Evolutionary conservation across 164 flowering plant species (phyloP), one percentile per base, ranked within the genome.

Genomic region (Annona squamosa): DNA sequence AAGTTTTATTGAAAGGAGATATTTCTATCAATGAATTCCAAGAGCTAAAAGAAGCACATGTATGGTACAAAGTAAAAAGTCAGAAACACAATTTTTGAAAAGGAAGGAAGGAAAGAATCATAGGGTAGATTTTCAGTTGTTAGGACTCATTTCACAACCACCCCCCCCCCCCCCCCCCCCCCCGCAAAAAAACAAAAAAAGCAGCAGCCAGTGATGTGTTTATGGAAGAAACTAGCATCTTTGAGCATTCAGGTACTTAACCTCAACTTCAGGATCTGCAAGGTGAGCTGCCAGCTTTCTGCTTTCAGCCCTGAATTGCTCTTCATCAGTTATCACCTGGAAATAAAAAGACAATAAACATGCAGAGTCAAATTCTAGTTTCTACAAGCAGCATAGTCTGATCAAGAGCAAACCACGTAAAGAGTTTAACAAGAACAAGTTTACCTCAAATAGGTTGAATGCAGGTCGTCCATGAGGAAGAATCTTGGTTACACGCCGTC

Each of bases 231-330:
- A 16, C 59, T 16, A 52, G 13, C 13, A 52, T 52, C 59, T 9
- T 52, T 52, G 59, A 9, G 59, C 59, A 9, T 52, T 52, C 59
- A 52, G 9, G 59, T 52, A 52, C 13, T 52, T 52, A 19, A 95
- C 99, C 98, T 95, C 99, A 79, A 93, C 88, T 90, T 96, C 98
- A 17, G 99, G 99, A 84, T 96, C 98, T 45, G 97, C 95, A 71
- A 96, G 89, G 75, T 91, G 97, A 79, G 98, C 94, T 26, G 87
- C 91, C 75, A 96, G 89, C 74, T 90, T 96, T 80, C 83, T 89
- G 82, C 90, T 86, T 77, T 90, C 97, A 59, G 78, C 79, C 81
- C 73, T 89, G 76, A 89, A 96, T 68, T 90, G 91, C 70, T 82
- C 89, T 84, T 96, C 99, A 76, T 92, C 91, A 76, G 85, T 88